A percentile compares a stretch with the other conserved stretches of the same genome.
phyloP scores from a whole-genome alignment of 2,329 filamentous ascomycete species.

The Madurella fahalii region DNA sequence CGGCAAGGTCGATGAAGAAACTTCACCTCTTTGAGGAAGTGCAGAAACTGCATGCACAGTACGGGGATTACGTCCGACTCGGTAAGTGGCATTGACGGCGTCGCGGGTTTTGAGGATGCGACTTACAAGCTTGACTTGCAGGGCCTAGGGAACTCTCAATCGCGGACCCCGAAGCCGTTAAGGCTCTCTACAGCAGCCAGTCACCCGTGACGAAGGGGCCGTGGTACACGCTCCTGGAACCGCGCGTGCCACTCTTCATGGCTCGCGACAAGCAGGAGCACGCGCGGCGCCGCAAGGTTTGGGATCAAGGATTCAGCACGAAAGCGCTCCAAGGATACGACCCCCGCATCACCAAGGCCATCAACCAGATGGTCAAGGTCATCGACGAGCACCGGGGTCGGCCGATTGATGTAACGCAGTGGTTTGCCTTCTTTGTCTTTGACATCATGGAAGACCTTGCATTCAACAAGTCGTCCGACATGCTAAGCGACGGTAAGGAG shows the following conservation, averaged over 20 bases:
- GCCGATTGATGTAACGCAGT: slow-evolving; percentile 13
- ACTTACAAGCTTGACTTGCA: background rate
- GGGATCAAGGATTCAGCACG: slow-evolving; percentile 32
- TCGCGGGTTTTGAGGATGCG: background rate
- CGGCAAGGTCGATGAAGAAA: slow-evolving; percentile 18
- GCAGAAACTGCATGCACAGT: slow-evolving; percentile 18
- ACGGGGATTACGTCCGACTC: slow-evolving; percentile 23
- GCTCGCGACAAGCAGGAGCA: slow-evolving; percentile 32
- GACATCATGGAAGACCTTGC: slow-evolving; percentile 21
- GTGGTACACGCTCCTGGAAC: slow-evolving; percentile 33
- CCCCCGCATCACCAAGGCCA: slow-evolving; percentile 20
- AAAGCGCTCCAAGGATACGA: slow-evolving; percentile 24
- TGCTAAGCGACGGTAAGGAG: slow-evolving; percentile 16
- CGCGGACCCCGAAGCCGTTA: slow-evolving; percentile 28
- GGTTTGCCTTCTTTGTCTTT: slow-evolving; percentile 18
- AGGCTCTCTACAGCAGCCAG: slow-evolving; percentile 28
- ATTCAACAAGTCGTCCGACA: slow-evolving; percentile 20
- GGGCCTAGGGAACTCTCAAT: slow-evolving; percentile 33
- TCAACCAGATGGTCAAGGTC: slow-evolving; percentile 14
- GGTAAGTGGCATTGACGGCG: slow-evolving; percentile 10
- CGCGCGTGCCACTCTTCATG: slow-evolving; percentile 30
- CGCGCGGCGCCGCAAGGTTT: slow-evolving; percentile 31
- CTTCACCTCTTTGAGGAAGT: slow-evolving; percentile 25
- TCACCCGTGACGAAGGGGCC: slow-evolving; percentile 32
- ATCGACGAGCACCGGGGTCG: slow-evolving; percentile 6